These are phyloP conservation scores for Chalciporus piperatoides DNA, from an alignment of 1,284 basidiomycete genomes.

Conservation along the genomic window DNA sequence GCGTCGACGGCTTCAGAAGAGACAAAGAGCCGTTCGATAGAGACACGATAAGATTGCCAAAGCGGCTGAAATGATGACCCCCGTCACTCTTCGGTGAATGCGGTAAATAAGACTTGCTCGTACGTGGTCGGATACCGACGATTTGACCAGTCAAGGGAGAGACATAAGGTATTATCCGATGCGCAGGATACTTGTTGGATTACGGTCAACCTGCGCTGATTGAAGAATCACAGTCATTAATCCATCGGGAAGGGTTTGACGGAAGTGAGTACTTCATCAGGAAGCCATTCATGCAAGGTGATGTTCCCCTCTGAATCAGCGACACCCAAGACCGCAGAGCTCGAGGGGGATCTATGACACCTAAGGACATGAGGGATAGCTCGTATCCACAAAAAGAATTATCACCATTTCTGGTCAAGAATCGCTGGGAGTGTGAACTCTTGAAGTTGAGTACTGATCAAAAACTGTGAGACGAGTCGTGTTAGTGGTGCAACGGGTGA, in stretches of 20 bases:
- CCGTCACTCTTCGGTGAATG: background rate
- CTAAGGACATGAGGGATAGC: slow-evolving; percentile 34
- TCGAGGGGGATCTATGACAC: slow-evolving; percentile 50
- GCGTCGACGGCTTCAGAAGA: slow-evolving; percentile 48
- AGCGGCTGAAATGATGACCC: slow-evolving; percentile 34
- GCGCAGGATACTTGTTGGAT: slow-evolving; percentile 56
- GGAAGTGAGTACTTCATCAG: slow-evolving; percentile 42
- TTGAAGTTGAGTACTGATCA: slow-evolving; percentile 59
- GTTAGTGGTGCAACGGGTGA: background rate
- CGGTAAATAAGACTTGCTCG: slow-evolving; percentile 9
- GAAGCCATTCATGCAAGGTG: slow-evolving; percentile 55
- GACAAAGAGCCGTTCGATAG: slow-evolving; percentile 74
- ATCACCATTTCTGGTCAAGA: slow-evolving; percentile 90
- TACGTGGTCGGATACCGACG: slow-evolving; percentile 41
- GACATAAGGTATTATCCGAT: slow-evolving; percentile 60
- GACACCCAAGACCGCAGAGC: slow-evolving; percentile 55
- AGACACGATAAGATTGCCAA: slow-evolving; percentile 70
- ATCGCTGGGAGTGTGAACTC: slow-evolving; percentile 76
- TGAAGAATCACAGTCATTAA: slow-evolving; percentile 4
- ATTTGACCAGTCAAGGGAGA: slow-evolving; percentile 88
- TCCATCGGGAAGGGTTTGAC: background rate
- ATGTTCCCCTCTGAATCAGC: slow-evolving; percentile 84
- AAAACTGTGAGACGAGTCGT: slow-evolving; percentile 8
- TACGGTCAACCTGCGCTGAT: slow-evolving; percentile 44
- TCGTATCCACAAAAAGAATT: background rate